phyloP scores from a whole-genome alignment of 2,329 filamentous ascomycete species.

The Blumeria graminis region DNA sequence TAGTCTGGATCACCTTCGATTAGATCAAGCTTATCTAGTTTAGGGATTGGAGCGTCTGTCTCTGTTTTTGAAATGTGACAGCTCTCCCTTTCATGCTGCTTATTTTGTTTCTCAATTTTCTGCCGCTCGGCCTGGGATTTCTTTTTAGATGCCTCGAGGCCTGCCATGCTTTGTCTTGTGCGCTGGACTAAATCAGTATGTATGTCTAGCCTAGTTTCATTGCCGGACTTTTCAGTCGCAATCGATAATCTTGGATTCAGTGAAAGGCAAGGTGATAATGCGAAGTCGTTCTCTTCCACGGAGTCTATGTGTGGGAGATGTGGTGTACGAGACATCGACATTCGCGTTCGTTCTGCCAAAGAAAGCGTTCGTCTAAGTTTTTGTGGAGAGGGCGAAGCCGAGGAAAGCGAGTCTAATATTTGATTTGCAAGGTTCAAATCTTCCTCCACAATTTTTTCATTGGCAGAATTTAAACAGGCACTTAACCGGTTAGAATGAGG shows the following conservation, averaged over 20 bases:
- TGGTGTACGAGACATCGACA: conserved; percentile 49
- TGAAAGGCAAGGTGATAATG: conserved; percentile 9
- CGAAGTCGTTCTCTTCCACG: conserved; percentile 13
- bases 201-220: conserved; percentile 6
- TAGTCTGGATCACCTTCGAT: conserved; percentile 42
- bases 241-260: conserved; percentile 8
- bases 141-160: conserved; percentile 34
- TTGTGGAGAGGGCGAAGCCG: conserved; percentile 30
- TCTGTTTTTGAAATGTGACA: conserved; percentile 25
- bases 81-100: conserved; percentile 21
- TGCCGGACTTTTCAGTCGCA: not conserved
- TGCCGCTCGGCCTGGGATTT: conserved; percentile 33
- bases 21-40: conserved; percentile 19
- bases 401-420: conserved; percentile 29
- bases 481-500: no score
- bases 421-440: conserved; percentile 25
- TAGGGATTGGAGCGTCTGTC: conserved; percentile 14
- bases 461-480: not conserved
- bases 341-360: conserved; percentile 54
- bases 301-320: conserved; percentile 14
- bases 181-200: conserved; percentile 23
- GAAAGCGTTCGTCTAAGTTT: conserved; percentile 34
- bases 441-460: conserved; percentile 1
- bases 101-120: conserved; percentile 20
- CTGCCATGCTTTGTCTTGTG: conserved; percentile 36